phyloP scores from a whole-genome alignment of 2,329 filamentous ascomycete genomes.

The Fusarium sarcochroum region DNA sequence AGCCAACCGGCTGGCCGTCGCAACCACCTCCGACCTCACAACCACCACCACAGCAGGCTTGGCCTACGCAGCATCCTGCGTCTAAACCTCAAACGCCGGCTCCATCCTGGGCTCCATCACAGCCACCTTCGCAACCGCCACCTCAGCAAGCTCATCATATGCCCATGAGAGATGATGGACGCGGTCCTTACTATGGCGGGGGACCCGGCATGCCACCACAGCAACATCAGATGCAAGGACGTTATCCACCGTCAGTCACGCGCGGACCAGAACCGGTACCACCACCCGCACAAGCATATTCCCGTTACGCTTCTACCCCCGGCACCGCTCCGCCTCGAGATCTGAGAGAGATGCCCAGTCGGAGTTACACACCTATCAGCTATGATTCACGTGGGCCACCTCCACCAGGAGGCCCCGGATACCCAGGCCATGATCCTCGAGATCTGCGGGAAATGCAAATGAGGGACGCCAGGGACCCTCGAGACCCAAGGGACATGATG shows the following conservation, averaged over 20 bases:
- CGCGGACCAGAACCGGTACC: slow-evolving; percentile 60
- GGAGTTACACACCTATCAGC: slow-evolving; percentile 62
- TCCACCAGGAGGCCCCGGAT: slow-evolving; percentile 53
- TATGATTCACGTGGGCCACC: slow-evolving; percentile 61
- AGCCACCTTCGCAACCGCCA: slow-evolving; percentile 53
- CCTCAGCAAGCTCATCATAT: slow-evolving; percentile 54
- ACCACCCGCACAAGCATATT: slow-evolving; percentile 57
- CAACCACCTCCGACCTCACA: slow-evolving; percentile 52
- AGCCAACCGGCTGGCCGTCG: slow-evolving; percentile 50
- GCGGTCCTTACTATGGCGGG: slow-evolving; percentile 55
- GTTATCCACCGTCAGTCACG: slow-evolving; percentile 56
- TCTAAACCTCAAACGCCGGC: slow-evolving; percentile 55
- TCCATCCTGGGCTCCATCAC: slow-evolving; percentile 52
- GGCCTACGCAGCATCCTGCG: slow-evolving; percentile 52
- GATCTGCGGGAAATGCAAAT: slow-evolving; percentile 54
- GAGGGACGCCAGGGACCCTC: slow-evolving; percentile 54
- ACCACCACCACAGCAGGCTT: slow-evolving; percentile 53
- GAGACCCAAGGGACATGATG: slow-evolving; percentile 55
- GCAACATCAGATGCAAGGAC: slow-evolving; percentile 55
- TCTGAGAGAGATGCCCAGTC: slow-evolving; percentile 56
- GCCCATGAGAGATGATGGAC: slow-evolving; percentile 56
- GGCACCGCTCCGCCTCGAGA: slow-evolving; percentile 60
- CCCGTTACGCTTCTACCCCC: slow-evolving; percentile 61
- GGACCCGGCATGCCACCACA: slow-evolving; percentile 45
- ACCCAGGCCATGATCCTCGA: slow-evolving; percentile 45